phyloP scores from a whole-genome alignment of 768 basidiomycete genomes.

The Lyophyllum semitale region DNA sequence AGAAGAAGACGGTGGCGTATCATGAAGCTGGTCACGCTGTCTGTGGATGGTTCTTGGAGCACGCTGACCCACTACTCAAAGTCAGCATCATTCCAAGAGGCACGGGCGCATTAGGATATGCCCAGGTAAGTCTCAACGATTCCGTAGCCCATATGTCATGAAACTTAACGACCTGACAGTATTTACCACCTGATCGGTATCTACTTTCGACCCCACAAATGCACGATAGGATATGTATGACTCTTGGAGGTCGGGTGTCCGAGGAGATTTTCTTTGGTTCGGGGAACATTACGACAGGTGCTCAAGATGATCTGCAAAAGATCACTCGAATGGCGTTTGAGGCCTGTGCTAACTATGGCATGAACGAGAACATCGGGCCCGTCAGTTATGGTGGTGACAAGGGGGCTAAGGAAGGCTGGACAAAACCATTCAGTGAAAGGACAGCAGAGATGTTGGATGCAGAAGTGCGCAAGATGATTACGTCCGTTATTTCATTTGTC shows the following conservation, averaged over 20 bases:
- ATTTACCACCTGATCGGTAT: constrained; percentile 94
- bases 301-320: constrained; percentile 97
- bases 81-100: constrained; percentile 99
- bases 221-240: constrained; percentile 96
- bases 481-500: constrained; percentile 35
- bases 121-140: constrained; percentile 60
- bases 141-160: constrained; percentile 8
- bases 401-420: constrained; percentile 84
- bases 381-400: constrained; percentile 94
- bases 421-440: constrained; percentile 98
- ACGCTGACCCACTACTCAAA: constrained; percentile 94
- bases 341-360: constrained; percentile 93
- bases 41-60: constrained; percentile 98
- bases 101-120: constrained; percentile 93
- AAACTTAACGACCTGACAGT: constrained; percentile 44
- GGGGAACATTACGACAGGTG: constrained; percentile 95
- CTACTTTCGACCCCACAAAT: constrained; percentile 95
- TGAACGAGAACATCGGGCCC: constrained; percentile 93
- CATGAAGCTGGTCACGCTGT: constrained; percentile 99
- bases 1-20: constrained; percentile 98
- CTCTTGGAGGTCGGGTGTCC: constrained; percentile 94
- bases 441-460: constrained; percentile 91
- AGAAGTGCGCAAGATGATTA: constrained; percentile 96
- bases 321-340: constrained; percentile 98
- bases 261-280: constrained; percentile 97